phyloP scores from a whole-genome alignment of 108 stramenopile species.

The Ochromonas danica region DNA sequence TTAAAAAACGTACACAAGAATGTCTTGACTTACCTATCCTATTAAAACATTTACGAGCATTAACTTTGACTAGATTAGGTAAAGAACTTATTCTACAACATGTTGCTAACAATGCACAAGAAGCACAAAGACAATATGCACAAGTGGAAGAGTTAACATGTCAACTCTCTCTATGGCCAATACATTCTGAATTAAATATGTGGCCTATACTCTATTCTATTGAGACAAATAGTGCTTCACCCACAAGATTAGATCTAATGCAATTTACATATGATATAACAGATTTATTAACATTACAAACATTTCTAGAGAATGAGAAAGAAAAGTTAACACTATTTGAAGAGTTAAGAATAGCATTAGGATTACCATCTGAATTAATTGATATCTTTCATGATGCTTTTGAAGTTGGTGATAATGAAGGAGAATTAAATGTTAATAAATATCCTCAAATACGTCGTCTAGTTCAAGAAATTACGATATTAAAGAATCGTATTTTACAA shows the following conservation, averaged over 20 bases:
- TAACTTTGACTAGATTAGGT: too few relatives aligned
- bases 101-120: too few relatives aligned
- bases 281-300: not conserved
- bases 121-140: too few relatives aligned
- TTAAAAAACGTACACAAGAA: too few relatives aligned
- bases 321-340: slow-evolving; percentile 4
- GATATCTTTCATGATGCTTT: slow-evolving; percentile 47
- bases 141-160: too few relatives aligned
- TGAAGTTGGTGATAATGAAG: slow-evolving; percentile 45
- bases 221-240: not conserved
- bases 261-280: not conserved
- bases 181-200: too few relatives aligned
- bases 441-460: slow-evolving; percentile 49
- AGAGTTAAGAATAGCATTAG: not conserved
- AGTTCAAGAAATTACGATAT: slow-evolving; percentile 29
- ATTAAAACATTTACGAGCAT: too few relatives aligned
- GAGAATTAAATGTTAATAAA: slow-evolving; percentile 41
- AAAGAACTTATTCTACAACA: too few relatives aligned
- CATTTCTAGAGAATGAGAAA: not conserved
- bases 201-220: not conserved
- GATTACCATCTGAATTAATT: slow-evolving; percentile 44
- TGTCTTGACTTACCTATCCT: too few relatives aligned
- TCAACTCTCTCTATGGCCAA: too few relatives aligned
- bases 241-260: not conserved
- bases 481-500: slow-evolving; percentile 37